Evolutionary conservation across 495 filamentous ascomycete genomes (phyloP).

Genomic region (Annulohypoxylon maeteangense): DNA sequence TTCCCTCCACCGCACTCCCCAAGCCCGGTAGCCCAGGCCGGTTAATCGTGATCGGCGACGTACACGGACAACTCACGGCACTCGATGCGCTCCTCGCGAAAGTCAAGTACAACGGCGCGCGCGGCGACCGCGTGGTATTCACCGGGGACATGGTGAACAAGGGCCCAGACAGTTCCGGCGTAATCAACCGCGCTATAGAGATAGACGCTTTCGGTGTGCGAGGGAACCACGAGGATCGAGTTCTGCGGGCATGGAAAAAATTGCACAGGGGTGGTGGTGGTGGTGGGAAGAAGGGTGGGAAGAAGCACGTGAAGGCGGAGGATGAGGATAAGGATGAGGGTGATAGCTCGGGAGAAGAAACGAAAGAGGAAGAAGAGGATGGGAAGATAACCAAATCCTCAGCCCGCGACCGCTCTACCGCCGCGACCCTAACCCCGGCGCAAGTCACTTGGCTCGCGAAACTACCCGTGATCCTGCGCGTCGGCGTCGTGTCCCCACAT

Average conservation of each 20-base stretch:
- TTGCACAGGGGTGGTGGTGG: conserved; percentile 24
- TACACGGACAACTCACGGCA: conserved; percentile 82
- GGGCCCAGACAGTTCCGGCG: conserved; percentile 83
- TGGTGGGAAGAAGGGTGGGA: conserved; percentile 9
- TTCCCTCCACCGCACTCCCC: conserved; percentile 52
- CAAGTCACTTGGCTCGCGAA: conserved; percentile 76
- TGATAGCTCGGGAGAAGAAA: background rate
- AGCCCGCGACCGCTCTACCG: conserved; percentile 45
- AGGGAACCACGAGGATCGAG: conserved; percentile 92
- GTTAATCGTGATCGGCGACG: conserved; percentile 85
- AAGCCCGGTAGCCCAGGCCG: conserved; percentile 32
- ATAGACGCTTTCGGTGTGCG: conserved; percentile 81
- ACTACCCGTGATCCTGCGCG: conserved; percentile 78
- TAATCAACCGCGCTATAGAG: conserved; percentile 76
- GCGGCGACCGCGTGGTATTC: conserved; percentile 80
- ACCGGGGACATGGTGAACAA: conserved; percentile 88
- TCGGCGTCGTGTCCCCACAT: conserved; percentile 64
- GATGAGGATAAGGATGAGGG: background rate
- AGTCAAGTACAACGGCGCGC: conserved; percentile 66
- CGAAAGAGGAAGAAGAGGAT: background rate
- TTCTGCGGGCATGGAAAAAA: conserved; percentile 61
- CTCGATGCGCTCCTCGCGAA: conserved; percentile 74
- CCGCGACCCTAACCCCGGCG: conserved; percentile 50
- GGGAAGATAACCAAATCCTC: conserved; percentile 17
- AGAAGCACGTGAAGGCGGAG: conserved; percentile 30